These are phyloP conservation scores for Fraxinus albicans DNA, from an alignment of 305 asterid genomes.

Conservation along the genomic window DNA sequence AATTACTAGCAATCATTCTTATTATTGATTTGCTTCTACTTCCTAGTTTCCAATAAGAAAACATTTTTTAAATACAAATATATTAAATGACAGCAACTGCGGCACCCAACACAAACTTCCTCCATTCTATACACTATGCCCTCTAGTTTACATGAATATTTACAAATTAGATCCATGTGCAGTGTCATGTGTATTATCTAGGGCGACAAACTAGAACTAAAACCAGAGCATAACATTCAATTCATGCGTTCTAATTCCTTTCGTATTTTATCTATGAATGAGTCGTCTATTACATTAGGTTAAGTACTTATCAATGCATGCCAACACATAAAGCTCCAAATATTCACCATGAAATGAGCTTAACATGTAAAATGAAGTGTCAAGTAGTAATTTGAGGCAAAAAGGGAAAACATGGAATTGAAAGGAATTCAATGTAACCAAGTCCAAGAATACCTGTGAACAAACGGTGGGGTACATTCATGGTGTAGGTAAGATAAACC, in stretches of 20 bases:
- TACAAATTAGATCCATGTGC: neutral
- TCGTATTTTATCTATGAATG: neutral
- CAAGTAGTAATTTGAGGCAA: conserved; percentile 3
- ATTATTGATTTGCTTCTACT: neutral
- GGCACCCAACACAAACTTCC: neutral
- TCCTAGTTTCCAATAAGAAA: neutral
- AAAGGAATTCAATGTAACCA: neutral
- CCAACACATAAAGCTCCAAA: conserved; percentile 1
- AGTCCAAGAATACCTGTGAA: conserved; percentile 50
- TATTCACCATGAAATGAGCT: conserved; percentile 7
- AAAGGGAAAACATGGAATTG: neutral
- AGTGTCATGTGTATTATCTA: neutral
- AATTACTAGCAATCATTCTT: neutral
- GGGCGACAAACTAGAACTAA: neutral
- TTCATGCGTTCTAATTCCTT: neutral
- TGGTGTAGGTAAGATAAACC: conserved; percentile 59
- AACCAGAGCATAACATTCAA: neutral
- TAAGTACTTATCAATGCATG: neutral
- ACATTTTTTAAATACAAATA: neutral
- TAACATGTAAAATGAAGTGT: neutral
- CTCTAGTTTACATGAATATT: neutral
- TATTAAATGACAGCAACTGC: neutral
- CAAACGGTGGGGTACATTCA: conserved; percentile 62
- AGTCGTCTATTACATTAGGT: neutral
- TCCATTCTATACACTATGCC: neutral